phyloP scores from a whole-genome alignment of 352 stramenopile genomes.

The Phytophthora agathidicida region DNA sequence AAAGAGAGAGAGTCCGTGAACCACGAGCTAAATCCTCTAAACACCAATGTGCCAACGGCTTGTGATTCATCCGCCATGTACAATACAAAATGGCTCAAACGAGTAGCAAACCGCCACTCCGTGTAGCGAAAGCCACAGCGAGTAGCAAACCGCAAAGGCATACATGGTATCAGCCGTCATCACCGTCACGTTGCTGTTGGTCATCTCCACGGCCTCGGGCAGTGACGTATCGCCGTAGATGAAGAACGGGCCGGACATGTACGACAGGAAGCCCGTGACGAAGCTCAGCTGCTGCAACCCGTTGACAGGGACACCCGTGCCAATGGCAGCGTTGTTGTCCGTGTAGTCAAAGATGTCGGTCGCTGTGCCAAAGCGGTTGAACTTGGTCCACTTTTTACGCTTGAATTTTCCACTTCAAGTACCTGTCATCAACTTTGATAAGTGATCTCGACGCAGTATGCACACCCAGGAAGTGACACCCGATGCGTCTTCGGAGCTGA shows the following conservation, averaged over 20 bases:
- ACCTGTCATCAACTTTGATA: background rate
- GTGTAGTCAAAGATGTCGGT: conserved; percentile 40
- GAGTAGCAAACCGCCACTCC: no score
- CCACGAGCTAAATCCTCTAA: no score
- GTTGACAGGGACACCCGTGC: conserved; percentile 58
- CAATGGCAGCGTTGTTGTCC: conserved; percentile 35
- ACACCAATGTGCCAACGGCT: no score
- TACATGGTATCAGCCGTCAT: conserved; percentile 45
- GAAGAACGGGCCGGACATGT: conserved; percentile 70
- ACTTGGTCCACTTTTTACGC: no score
- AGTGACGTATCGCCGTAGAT: conserved; percentile 50
- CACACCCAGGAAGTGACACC: background rate
- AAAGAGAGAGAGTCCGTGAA: no score
- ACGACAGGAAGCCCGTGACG: conserved; percentile 63
- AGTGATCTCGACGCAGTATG: background rate
- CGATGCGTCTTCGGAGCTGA: background rate
- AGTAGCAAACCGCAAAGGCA: no score
- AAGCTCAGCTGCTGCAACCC: conserved; percentile 68
- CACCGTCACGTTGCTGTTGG: conserved; percentile 46
- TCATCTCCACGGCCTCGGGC: background rate
- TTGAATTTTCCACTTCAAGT: background rate
- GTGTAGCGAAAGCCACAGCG: no score
- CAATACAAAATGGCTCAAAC: no score
- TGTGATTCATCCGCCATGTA: no score
- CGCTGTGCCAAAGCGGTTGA: conserved; percentile 46